Base-by-base conservation (phyloP, 257 asterid genomes). In the Solanum lignicaule region DNA sequence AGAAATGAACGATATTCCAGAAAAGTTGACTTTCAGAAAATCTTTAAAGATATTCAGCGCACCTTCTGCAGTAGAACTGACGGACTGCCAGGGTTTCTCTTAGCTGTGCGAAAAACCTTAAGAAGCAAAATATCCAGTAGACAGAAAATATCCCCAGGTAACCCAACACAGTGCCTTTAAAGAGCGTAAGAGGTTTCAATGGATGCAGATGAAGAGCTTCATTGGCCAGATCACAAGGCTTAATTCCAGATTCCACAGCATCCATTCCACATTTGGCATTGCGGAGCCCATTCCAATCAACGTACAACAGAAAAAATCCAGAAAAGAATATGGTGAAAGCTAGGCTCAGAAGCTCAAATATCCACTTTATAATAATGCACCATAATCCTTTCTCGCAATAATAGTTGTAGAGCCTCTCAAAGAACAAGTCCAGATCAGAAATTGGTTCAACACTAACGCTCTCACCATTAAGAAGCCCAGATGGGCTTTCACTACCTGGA, bases 241-340 rank as follows among this genome's bases (percentile, higher is more conserved):
- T 97, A 41, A 93, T 95, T 87, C 99, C 99, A 90, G 98, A 97
- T 91, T 95, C 99, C 86, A 97, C 98, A 1, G 99, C 99, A 93
- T 93, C 96, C 98, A 97, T 97, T 87, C 99, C 99, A 94, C 99
- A 97, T 88, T 97, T 95, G 33, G 99, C 99, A 90, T 89, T 94
- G 85, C 98, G 95, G 55, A 97, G 98, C 86, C 99, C 99, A 91
- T 93, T 93, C 99, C 99, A 97, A 87, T 97, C 98, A 86, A 97
- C 98, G 89, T 86, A 93, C 79, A 97, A 93, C 88, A 96, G 87
- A 86, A 97, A 91, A 89, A 97, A 97, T 35, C 95, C 99, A 86
- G 99, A 97, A 86, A 97, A 96, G 89, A 96, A 95, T 87, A 95
- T 95, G 39, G 95, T 94, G 84, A 97, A 97, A 76, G 94, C 98